phyloP scores from a whole-genome alignment of 2,329 filamentous ascomycete genomes.

The Xylariaceae sp. region DNA sequence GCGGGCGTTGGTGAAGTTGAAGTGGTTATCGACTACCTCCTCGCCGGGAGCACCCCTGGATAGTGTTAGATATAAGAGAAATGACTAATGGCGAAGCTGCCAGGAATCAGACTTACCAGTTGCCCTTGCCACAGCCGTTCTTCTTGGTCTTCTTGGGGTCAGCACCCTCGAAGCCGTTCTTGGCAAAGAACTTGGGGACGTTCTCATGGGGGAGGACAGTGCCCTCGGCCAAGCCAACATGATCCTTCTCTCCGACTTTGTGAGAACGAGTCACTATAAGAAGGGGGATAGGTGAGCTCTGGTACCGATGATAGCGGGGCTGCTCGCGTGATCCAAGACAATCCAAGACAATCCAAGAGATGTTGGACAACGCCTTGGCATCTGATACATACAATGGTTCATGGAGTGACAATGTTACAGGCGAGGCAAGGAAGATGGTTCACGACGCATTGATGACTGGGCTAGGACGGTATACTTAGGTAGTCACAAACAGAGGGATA shows the following conservation, averaged over 20 bases:
- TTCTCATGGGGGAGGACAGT: constrained; percentile 67
- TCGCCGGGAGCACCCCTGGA: constrained; percentile 78
- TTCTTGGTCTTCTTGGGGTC: constrained; percentile 97
- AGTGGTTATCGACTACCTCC: constrained; percentile 79
- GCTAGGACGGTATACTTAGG: background rate
- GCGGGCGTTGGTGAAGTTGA: constrained; percentile 80
- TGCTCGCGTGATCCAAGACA: background rate
- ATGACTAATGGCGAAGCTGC: too few species aligned
- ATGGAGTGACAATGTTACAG: too few species aligned
- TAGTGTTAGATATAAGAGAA: background rate
- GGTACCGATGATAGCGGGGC: background rate
- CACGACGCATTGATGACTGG: too few species aligned
- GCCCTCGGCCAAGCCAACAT: constrained; percentile 75
- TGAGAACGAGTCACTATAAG: constrained; percentile 89
- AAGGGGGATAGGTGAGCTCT: constrained; percentile 5
- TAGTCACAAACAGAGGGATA: constrained; percentile 2
- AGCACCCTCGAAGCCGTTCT: constrained; percentile 73
- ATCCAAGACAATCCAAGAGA: background rate
- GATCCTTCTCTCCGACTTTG: constrained; percentile 93
- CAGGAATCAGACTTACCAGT: constrained; percentile 66
- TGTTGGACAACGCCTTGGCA: background rate
- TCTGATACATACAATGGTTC: too few species aligned
- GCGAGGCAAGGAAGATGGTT: too few species aligned
- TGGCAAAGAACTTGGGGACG: constrained; percentile 90
- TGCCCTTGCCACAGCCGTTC: constrained; percentile 86